Evolutionary conservation across 345 rosid species (phyloP), one percentile per base, ranked within the genome.

Genomic region (Durio zibethinus): DNA sequence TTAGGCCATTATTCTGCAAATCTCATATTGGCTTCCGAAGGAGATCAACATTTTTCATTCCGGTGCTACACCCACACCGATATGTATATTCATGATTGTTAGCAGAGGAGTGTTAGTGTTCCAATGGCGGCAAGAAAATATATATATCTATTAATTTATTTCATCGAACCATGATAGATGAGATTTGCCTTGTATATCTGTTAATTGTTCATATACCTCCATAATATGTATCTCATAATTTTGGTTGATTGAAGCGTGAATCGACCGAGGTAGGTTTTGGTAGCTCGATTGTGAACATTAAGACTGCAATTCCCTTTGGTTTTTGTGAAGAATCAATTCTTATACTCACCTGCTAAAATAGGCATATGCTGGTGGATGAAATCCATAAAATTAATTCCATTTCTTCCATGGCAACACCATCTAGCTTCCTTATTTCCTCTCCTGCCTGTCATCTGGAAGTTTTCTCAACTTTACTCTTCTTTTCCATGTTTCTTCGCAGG

Each of bases 31-130:
- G 79, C 80, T 80, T 63, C 57, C 36, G 64, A 72, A 21, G 76
- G 80, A 71, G 77, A 76, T 72, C 65, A 74, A 77, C 83, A 84
- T 79, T 80, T 73, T 76, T 63, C 76, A 53, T 69, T 56, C 73
- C 64, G 33, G 29, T 67, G 64, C 68, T 18, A 21, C 36, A 66
- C 9, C 4, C 33, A 62, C 73, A 78, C 78, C 66, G 42, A 63
- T 61, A 77, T 80, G 79, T 65, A 81, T 73, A 84, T 84, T 78
- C 85, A 72, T 82, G 79, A 78, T 78, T 76, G 63, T 25, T 75
- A 75, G 89, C 81, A 86, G 90, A 88, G 85, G 84, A 78, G 53
- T 74, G 74, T 82, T 73, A 78, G 53, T 74, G 74, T 82, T 73
- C 50, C 21, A 77, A 69, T 68, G 83, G 90, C 84, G 85, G 89